A percentile compares a stretch with the other conserved stretches of the same genome.
phyloP scores from a whole-genome alignment of 1,284 basidiomycete genomes.

The Pseudozyma hubeiensis region DNA sequence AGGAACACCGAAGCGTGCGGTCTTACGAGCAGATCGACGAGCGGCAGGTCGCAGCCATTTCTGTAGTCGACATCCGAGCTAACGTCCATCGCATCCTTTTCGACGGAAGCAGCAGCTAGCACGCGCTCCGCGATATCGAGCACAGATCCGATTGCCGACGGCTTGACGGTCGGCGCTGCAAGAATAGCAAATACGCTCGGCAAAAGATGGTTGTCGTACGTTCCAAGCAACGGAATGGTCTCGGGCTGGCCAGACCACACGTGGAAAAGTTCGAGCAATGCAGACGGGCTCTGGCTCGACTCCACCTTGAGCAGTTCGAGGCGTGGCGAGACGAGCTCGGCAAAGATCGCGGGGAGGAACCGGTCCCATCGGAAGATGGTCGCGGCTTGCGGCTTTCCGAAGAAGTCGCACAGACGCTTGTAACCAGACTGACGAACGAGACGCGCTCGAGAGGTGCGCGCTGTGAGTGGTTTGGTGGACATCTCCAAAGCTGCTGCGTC shows the following conservation, averaged over 20 bases:
- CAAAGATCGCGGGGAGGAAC: conserved; percentile 79
- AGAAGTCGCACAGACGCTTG: conserved; percentile 89
- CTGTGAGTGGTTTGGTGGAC: conserved; percentile 21
- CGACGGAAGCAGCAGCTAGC: conserved; percentile 69
- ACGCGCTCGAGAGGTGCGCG: conserved; percentile 39
- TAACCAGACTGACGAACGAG: conserved; percentile 83
- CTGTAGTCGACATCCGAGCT: conserved; percentile 17
- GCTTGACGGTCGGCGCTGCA: conserved; percentile 85
- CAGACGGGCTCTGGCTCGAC: conserved; percentile 91
- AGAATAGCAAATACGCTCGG: conserved; percentile 85
- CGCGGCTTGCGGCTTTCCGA: conserved; percentile 71
- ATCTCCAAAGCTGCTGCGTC: conserved; percentile 1
- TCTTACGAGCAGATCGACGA: conserved; percentile 73
- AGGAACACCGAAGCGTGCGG: conserved; percentile 84
- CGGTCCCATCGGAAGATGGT: conserved; percentile 79
- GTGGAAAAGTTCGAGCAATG: conserved; percentile 86
- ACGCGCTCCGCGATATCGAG: conserved; percentile 88
- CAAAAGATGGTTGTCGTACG: conserved; percentile 78
- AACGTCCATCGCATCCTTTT: conserved; percentile 27
- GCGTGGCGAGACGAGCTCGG: conserved; percentile 83
- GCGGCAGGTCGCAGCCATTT: conserved; percentile 17
- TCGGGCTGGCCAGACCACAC: conserved; percentile 78
- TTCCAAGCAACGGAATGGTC: conserved; percentile 76
- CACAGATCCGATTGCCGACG: conserved; percentile 80
- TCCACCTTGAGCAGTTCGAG: conserved; percentile 81